These are phyloP conservation scores for Plectosphaerella sp. DNA, from an alignment of 2,329 filamentous ascomycete genomes.

Conservation along the genomic window DNA sequence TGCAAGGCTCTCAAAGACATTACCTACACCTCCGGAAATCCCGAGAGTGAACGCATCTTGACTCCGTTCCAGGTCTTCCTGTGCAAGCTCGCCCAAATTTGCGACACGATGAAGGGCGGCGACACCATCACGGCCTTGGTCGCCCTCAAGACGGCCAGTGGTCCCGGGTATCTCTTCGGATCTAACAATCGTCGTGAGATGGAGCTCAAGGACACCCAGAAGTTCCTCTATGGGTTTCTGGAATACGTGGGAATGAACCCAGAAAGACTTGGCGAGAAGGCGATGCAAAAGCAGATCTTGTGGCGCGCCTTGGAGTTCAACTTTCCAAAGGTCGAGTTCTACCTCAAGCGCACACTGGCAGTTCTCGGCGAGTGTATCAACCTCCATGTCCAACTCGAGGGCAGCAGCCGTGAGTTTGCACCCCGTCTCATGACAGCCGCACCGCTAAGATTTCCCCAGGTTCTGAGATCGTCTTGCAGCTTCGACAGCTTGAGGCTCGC, in stretches of 20 bases:
- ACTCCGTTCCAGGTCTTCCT: constrained; percentile 4
- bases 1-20: constrained; percentile 2
- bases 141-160: not conserved
- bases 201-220: constrained; percentile 5
- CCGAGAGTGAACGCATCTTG: not conserved
- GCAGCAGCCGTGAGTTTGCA: not conserved
- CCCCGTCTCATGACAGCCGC: too few species aligned
- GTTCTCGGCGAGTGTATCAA: constrained; percentile 2
- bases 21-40: constrained; percentile 10
- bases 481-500: not conserved
- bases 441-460: not conserved
- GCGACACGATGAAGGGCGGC: constrained; percentile 6
- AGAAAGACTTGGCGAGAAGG: not conserved
- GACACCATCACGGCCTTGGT: constrained; percentile 7
- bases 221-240: constrained; percentile 5
- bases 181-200: constrained; percentile 6
- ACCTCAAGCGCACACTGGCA: not conserved
- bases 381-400: not conserved
- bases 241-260: constrained; percentile 8
- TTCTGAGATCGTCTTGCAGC: not conserved
- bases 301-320: constrained; percentile 6
- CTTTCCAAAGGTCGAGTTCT: constrained; percentile 3
- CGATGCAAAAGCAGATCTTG: constrained; percentile 9
- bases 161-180: constrained; percentile 8
- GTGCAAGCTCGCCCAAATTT: constrained; percentile 11